These are phyloP conservation scores for Smithsoniella earleae DNA, from an alignment of 163 green algal genomes.

Conservation along the genomic window DNA sequence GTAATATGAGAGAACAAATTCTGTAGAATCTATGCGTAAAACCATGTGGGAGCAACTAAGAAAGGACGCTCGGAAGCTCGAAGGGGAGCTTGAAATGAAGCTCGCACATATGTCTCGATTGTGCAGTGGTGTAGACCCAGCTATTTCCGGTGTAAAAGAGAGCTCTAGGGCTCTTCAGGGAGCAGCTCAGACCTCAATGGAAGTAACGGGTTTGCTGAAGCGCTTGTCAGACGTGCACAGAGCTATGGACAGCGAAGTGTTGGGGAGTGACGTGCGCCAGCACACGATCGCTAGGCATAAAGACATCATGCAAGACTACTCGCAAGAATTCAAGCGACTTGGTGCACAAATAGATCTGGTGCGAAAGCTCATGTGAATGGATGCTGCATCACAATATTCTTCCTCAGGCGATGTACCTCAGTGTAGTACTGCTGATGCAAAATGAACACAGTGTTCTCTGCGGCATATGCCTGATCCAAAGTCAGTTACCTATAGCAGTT, in stretches of 20 bases:
- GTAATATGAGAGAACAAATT: too few species aligned
- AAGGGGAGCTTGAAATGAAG: conserved; percentile 85
- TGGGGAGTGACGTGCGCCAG: conserved; percentile 50
- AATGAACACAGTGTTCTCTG: too few species aligned
- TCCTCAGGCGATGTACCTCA: too few species aligned
- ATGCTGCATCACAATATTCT: too few species aligned
- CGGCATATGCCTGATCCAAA: too few species aligned
- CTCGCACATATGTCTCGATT: conserved; percentile 75
- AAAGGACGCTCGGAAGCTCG: conserved; percentile 71
- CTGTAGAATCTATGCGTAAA: too few species aligned
- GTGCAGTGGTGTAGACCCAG: conserved; percentile 58
- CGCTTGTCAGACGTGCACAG: conserved; percentile 73
- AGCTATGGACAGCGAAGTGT: conserved; percentile 55
- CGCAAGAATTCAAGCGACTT: conserved; percentile 9
- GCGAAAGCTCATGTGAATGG: too few species aligned
- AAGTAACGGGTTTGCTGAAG: conserved; percentile 72
- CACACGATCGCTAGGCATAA: conserved; percentile 82
- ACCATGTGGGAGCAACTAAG: conserved; percentile 30
- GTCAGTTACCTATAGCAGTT: too few species aligned
- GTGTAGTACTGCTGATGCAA: too few species aligned
- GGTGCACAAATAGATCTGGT: conserved; percentile 21
- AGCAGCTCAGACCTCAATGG: conserved; percentile 33
- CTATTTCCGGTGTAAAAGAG: background rate
- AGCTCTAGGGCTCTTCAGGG: background rate
- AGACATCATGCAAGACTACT: conserved; percentile 76